These are phyloP conservation scores for Herpetomonas samuelpessoai DNA, from an alignment of 208 protist genomes.

Conservation along the genomic window DNA sequence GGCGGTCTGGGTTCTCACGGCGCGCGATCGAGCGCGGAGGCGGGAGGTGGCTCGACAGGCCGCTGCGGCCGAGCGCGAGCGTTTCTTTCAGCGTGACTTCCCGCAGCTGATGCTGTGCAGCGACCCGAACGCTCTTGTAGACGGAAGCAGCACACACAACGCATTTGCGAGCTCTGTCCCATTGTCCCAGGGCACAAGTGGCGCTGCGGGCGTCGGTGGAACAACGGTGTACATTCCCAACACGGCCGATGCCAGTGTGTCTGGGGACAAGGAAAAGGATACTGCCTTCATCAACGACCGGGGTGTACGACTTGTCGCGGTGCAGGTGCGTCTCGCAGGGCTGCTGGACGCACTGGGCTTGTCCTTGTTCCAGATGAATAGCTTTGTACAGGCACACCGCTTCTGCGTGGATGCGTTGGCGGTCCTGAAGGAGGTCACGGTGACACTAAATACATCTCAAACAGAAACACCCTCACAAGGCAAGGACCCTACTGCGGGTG, in stretches of 20 bases:
- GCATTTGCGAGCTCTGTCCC: slow-evolving; percentile 6
- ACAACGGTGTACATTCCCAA: neutral
- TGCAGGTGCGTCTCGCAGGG: slow-evolving; percentile 55
- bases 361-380: slow-evolving; percentile 58
- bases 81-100: neutral
- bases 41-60: neutral
- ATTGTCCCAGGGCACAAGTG: neutral
- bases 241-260: neutral
- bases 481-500: neutral
- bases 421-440: slow-evolving; percentile 21
- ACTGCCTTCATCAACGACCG: slow-evolving; percentile 15
- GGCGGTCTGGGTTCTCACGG: slow-evolving; percentile 63
- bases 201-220: neutral
- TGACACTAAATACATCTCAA: neutral
- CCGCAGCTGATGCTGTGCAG: neutral
- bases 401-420: slow-evolving; percentile 69
- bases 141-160: neutral
- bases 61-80: neutral
- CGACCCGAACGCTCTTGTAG: too few relatives aligned
- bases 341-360: slow-evolving; percentile 82
- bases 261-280: neutral
- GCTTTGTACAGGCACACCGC: slow-evolving; percentile 74
- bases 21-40: slow-evolving; percentile 14
- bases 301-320: slow-evolving; percentile 19
- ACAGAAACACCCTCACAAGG: neutral